Percentiles rank a stretch among this genome's conserved stretches.
phyloP scores from a whole-genome alignment of 257 asterid species.

The Nicotiana tomentosiformis region DNA sequence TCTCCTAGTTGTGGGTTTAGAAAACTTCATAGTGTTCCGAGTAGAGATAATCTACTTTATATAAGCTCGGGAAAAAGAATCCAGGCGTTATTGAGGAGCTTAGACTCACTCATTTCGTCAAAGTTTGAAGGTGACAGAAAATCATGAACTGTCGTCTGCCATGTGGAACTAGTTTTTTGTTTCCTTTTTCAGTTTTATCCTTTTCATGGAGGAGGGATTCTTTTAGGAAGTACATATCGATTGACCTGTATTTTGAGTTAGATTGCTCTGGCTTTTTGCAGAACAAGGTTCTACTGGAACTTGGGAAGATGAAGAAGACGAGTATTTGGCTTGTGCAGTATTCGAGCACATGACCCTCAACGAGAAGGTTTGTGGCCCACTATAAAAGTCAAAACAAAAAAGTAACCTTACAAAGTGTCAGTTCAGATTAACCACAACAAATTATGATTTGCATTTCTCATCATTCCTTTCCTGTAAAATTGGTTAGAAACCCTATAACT shows the following conservation, averaged over 20 bases:
- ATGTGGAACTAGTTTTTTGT: background rate
- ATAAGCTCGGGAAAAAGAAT: background rate
- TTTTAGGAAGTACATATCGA: background rate
- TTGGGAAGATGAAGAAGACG: slow-evolving; percentile 96
- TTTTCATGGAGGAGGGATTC: background rate
- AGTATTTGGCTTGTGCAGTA: slow-evolving; percentile 67
- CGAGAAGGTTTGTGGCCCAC: slow-evolving; percentile 50
- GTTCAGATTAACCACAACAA: background rate
- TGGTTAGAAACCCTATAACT: background rate
- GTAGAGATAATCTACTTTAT: background rate
- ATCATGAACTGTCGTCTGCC: background rate
- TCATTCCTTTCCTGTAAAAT: background rate
- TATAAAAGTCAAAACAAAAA: background rate
- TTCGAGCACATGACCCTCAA: slow-evolving; percentile 79
- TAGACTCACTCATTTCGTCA: background rate
- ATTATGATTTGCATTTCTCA: background rate
- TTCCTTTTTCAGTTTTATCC: background rate
- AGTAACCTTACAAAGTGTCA: background rate
- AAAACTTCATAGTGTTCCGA: background rate
- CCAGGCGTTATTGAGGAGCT: background rate
- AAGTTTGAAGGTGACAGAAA: slow-evolving; percentile 7
- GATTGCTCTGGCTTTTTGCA: slow-evolving; percentile 34
- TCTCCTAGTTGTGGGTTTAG: background rate
- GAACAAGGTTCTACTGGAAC: slow-evolving; percentile 32
- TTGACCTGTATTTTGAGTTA: slow-evolving; percentile 19